Evolutionary conservation across 1,139 yeast species (phyloP), one percentile per base, ranked within the genome.

Genomic region (Geotrichum europaeum): DNA sequence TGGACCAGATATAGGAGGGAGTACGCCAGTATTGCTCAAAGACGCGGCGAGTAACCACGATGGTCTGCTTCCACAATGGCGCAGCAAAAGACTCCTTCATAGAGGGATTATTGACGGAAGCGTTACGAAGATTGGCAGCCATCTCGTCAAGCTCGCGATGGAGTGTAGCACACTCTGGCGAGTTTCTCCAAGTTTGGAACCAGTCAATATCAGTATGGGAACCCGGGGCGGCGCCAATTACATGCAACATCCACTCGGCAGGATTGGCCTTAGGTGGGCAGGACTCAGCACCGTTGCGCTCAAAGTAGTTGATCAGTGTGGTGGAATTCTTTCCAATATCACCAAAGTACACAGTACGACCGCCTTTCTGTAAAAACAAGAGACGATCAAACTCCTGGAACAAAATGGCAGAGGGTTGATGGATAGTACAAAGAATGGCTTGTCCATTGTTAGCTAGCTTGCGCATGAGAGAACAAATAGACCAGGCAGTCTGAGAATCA

Each of bases 401-500:
- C 69, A 87, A 76, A 60, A 86, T 79, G 51, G 95, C 92, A 4
- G 92, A 86, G 61, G 95, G 95, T 73, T 87, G 95, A 73, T 87
- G 95, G 65, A 87, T 87, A 13, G 95, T 87, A 76, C 94, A 87
- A 70, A 87, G 75, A 68, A 88, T 85, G 51, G 96, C 92, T 74
- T 88, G 96, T 30, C 96, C 96, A 66, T 84, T 85, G 71, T 83
- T 79, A 24, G 94, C 87, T 61, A 88, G 79, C 71, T 84, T 85
- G 73, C 89, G 81, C 82, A 88, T 82, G 73, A 89, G 78, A 70
- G 85, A 84, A 72, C 89, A 84, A 68, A 87, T 84, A 25, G 94
- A 84, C 96, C 96, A 88, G 9, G 96, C 96, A 61, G 96, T 87
- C 75, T 89, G 96, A 28, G 96, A 89, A 72, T 90, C 96, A 66